Conservation (phyloP, 2,329 filamentous ascomycete genomes). For the Paraphoma sp. region DNA sequence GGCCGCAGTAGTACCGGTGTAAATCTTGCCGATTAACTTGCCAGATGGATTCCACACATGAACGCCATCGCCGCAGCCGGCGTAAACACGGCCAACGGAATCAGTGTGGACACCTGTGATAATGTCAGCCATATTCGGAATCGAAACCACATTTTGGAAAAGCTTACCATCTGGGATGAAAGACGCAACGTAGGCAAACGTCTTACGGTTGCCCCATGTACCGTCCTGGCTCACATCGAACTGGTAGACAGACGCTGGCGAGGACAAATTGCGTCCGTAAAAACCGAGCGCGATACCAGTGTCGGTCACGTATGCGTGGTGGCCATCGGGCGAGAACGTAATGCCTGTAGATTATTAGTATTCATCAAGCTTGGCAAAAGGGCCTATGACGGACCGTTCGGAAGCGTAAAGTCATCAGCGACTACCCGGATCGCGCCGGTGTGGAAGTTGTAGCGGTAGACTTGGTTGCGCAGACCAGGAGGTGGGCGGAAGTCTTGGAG, state of each 20-base stretch:
- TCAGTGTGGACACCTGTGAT: constrained; percentile 25
- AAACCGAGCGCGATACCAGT: constrained; percentile 36
- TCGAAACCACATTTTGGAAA: too few relatives aligned
- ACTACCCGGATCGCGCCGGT: constrained; percentile 49
- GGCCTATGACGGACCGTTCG: constrained; percentile 36
- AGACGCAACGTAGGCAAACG: constrained; percentile 24
- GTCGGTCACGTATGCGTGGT: constrained; percentile 53
- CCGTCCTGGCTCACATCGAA: constrained; percentile 27
- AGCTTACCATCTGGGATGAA: constrained; percentile 28
- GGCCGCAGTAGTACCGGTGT: constrained; percentile 15
- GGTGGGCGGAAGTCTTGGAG: constrained; percentile 31
- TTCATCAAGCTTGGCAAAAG: not conserved
- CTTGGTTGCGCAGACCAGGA: constrained; percentile 34
- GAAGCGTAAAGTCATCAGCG: constrained; percentile 48
- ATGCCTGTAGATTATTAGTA: constrained; percentile 34
- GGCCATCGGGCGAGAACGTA: constrained; percentile 49
- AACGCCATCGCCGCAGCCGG: constrained; percentile 57
- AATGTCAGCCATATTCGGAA: too few relatives aligned
- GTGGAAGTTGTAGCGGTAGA: constrained; percentile 50
- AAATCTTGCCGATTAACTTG: constrained; percentile 47
- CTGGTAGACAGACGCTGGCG: constrained; percentile 30
- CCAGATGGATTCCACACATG: constrained; percentile 57
- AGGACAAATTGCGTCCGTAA: constrained; percentile 26
- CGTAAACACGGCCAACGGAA: constrained; percentile 60
- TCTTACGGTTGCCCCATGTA: constrained; percentile 30